Base-by-base conservation (phyloP, 192 early-diverging fungal species). In the Fimicolochytrium jonesii region DNA sequence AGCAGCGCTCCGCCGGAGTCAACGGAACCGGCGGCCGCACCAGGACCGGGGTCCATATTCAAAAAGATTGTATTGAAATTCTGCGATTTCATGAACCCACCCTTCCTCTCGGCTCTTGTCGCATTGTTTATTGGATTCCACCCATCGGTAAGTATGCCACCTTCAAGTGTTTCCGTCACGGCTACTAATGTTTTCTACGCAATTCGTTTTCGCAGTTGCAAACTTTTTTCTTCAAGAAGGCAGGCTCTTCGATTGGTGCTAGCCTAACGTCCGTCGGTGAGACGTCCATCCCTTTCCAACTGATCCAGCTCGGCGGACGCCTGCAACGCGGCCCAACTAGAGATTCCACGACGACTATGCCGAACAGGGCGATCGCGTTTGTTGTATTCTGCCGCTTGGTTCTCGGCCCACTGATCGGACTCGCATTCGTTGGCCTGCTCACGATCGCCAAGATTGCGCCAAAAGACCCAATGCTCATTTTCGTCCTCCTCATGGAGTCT, bases 271-370 rank as follows among this genome's bases (percentile, higher is more conserved):
- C n/a, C n/a, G 43, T 44, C 43, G 15, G 43, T 23, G 43, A 44
- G 43, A 44, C 43, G 23, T 44, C 43, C 43, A 44, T 44, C 23
- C 43, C 43, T 22, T 44, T 44, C 43, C 43, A 44, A 23, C 43
- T 44, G 43, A 44, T 44, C n/a, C 43, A 44, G 43, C 43, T 44
- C 43, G 43, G 43, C 43, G 43, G 43, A 17, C 43, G 43, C 13
- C 43, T 44, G 43, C 43, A 44, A 23, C 43, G 43, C 43, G 15
- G 43, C n/a, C 43, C 43, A 44, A 44, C 43, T 22, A 17, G 43
- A 17, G 43, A 44, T 23, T 17, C 43, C 15, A 44, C 43, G 23
- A 44, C 43, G 43, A 44, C 43, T 22, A 44, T 44, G 43, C 43
- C 43, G 43, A 44, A 44, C 23, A 17, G 43, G 4, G 43, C 43